phyloP scores from a whole-genome alignment of 1,139 yeast species.

The Magnusiomyces tetraspermus region DNA sequence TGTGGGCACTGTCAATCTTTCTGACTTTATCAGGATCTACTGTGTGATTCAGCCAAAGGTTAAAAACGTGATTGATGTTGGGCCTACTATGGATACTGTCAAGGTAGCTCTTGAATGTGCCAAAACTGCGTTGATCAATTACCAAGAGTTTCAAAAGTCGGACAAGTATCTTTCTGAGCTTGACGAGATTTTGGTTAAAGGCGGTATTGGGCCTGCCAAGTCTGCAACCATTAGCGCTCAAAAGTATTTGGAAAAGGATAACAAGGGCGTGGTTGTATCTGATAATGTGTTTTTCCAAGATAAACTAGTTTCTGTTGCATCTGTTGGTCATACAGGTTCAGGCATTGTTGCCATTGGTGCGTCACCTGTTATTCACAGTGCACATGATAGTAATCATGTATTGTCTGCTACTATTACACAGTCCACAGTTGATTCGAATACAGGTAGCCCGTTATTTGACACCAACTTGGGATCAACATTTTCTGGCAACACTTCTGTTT shows the following conservation, averaged over 20 bases:
- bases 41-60: slow-evolving; percentile 11
- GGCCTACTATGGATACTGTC: slow-evolving; percentile 8
- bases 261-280: not conserved
- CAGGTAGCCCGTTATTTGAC: not conserved
- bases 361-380: not conserved
- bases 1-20: slow-evolving; percentile 29
- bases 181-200: slow-evolving; percentile 6
- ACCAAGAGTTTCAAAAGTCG: slow-evolving; percentile 3
- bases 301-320: not conserved
- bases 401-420: not conserved
- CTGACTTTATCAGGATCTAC: slow-evolving; percentile 9
- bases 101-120: slow-evolving; percentile 12
- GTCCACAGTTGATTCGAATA: not conserved
- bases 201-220: slow-evolving; percentile 6
- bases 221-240: too few species aligned
- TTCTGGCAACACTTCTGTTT: not conserved
- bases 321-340: not conserved
- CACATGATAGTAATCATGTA: not conserved
- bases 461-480: not conserved
- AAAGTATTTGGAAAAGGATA: not conserved
- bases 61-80: slow-evolving; percentile 9
- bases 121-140: slow-evolving; percentile 9
- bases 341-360: not conserved
- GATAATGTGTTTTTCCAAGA: not conserved
- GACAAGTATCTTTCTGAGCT: slow-evolving; percentile 3